Evolutionary conservation across 2,329 filamentous ascomycete species (phyloP).

Genomic region (Orbilia brochopaga): DNA sequence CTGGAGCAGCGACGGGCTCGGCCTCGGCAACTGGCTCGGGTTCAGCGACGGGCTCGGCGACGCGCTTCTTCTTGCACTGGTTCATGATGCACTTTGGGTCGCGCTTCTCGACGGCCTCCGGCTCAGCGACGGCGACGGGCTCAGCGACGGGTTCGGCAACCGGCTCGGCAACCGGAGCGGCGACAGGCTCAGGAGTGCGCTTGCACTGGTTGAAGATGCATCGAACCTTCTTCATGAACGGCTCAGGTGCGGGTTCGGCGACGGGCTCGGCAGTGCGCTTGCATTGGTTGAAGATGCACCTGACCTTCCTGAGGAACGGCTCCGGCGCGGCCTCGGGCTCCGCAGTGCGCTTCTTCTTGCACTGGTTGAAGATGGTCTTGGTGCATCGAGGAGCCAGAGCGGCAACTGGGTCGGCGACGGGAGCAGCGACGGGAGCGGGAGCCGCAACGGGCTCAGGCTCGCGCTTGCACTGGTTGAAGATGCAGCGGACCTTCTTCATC

Average conservation of each 20-base stretch:
- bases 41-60: neutral
- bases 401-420: neutral
- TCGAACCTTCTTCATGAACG: neutral
- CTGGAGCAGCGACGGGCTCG: neutral
- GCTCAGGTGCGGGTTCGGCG: neutral
- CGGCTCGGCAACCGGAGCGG: neutral
- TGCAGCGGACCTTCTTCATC: conserved; percentile 2
- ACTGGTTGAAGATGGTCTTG: neutral
- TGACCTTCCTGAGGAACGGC: neutral
- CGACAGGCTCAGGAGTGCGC: conserved; percentile 10
- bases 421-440: neutral
- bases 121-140: neutral
- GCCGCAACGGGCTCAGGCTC: neutral
- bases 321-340: conserved; percentile 5
- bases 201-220: conserved; percentile 28
- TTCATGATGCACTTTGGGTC: neutral
- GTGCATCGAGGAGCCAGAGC: neutral
- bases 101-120: neutral
- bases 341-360: conserved; percentile 27
- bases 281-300: conserved; percentile 25
- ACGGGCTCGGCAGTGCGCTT: conserved; percentile 14
- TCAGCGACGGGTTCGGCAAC: neutral
- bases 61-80: conserved; percentile 1
- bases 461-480: neutral
- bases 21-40: neutral